A percentile compares a stretch with the other conserved stretches of the same genome.
These are phyloP conservation scores for Russula foetens DNA, from an alignment of 768 basidiomycete genomes.

Conservation along the genomic window DNA sequence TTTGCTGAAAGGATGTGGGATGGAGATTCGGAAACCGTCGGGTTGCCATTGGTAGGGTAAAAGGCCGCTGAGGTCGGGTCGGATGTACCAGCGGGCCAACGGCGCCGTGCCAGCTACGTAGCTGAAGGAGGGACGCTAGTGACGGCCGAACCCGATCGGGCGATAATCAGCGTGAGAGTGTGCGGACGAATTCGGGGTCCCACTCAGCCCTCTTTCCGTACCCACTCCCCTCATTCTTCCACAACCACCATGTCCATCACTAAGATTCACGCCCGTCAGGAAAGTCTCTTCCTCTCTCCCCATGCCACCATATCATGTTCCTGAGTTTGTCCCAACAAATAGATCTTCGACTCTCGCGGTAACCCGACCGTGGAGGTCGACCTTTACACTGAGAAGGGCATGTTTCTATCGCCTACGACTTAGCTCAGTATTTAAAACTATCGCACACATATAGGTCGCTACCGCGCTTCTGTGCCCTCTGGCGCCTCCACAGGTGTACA, in stretches of 20 bases:
- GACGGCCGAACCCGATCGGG: background rate
- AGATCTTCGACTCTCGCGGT: slow-evolving; percentile 99
- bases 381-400: slow-evolving; percentile 81
- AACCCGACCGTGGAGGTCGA: slow-evolving; percentile 97
- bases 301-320: background rate
- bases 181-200: slow-evolving; percentile 13
- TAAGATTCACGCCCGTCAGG: slow-evolving; percentile 91
- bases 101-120: background rate
- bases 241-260: slow-evolving; percentile 74
- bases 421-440: slow-evolving; percentile 7
- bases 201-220: background rate
- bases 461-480: slow-evolving; percentile 92
- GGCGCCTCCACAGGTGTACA: slow-evolving; percentile 98
- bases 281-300: slow-evolving; percentile 27
- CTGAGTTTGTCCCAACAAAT: background rate
- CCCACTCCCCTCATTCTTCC: slow-evolving; percentile 13
- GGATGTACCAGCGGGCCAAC: background rate
- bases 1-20: no score
- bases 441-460: slow-evolving; percentile 65
- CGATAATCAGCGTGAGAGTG: slow-evolving; percentile 30
- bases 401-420: slow-evolving; percentile 16
- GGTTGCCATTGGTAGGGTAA: no score
- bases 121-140: no score
- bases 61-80: no score
- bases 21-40: no score